These are phyloP conservation scores for Cercophora samala DNA, from an alignment of 495 filamentous ascomycete genomes.

Conservation along the genomic window DNA sequence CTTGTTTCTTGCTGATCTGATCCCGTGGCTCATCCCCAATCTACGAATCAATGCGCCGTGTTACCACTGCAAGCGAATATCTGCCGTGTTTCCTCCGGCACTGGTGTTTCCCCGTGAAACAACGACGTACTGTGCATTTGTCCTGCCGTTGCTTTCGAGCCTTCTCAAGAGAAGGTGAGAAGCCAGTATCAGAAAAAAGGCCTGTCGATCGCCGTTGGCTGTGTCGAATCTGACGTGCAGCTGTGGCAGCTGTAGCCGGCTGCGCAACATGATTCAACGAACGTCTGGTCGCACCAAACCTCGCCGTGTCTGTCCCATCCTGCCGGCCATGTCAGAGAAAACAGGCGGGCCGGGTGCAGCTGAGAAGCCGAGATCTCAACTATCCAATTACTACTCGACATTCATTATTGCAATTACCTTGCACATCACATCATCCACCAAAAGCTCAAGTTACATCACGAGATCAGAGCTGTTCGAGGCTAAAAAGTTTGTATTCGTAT, in stretches of 20 bases:
- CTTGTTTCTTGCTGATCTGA: neutral
- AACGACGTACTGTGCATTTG: neutral
- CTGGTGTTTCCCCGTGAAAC: neutral
- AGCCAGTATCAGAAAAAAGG: neutral
- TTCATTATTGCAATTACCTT: too few species aligned
- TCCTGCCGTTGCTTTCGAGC: neutral
- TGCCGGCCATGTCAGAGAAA: neutral
- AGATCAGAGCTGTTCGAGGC: too few species aligned
- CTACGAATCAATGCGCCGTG: neutral
- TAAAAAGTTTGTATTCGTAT: too few species aligned
- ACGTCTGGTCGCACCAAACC: neutral
- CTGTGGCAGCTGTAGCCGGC: neutral
- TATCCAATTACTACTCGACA: too few species aligned
- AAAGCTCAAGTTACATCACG: too few species aligned
- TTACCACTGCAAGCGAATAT: neutral
- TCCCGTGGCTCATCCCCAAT: neutral
- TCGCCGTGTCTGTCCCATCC: neutral
- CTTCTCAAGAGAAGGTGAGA: too few species aligned
- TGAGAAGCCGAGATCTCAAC: neutral
- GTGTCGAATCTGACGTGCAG: neutral
- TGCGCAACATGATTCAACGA: neutral
- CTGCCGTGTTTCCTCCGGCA: neutral
- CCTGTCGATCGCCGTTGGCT: neutral
- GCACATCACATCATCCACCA: too few species aligned
- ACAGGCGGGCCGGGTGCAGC: neutral